Evolutionary conservation across 352 stramenopile genomes (phyloP).

Genomic region (Phytophthora foliorum): DNA sequence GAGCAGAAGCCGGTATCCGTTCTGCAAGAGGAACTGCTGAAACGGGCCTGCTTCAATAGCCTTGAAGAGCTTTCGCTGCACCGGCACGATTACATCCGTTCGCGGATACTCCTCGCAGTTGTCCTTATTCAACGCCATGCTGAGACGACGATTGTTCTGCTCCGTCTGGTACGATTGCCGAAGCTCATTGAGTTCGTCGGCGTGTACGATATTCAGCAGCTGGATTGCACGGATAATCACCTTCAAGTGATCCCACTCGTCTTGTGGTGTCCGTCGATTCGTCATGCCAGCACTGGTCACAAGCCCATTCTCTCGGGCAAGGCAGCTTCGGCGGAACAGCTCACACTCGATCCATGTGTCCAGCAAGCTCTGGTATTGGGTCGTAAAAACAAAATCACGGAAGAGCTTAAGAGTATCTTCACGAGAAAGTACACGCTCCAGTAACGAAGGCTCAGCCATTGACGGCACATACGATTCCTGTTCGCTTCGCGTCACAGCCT

Average conservation of each 20-base stretch:
- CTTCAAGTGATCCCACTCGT: slow-evolving; percentile 87
- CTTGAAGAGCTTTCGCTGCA: slow-evolving; percentile 86
- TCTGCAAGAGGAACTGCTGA: slow-evolving; percentile 78
- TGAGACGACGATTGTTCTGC: slow-evolving; percentile 74
- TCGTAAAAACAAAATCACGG: slow-evolving; percentile 79
- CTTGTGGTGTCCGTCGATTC: slow-evolving; percentile 55
- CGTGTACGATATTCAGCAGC: slow-evolving; percentile 63
- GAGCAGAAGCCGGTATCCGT: slow-evolving; percentile 76
- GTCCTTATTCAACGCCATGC: slow-evolving; percentile 70
- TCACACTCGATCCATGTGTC: slow-evolving; percentile 91
- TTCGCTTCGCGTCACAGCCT: slow-evolving; percentile 75
- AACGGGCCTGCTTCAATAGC: slow-evolving; percentile 82
- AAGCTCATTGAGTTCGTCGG: slow-evolving; percentile 64
- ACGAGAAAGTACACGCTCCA: slow-evolving; percentile 74
- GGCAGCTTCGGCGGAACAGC: slow-evolving; percentile 75
- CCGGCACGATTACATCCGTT: slow-evolving; percentile 74
- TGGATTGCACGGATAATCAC: slow-evolving; percentile 68
- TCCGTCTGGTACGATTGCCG: slow-evolving; percentile 75
- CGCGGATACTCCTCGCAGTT: slow-evolving; percentile 72
- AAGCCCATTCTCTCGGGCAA: slow-evolving; percentile 66
- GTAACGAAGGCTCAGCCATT: slow-evolving; percentile 62
- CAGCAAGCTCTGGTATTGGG: slow-evolving; percentile 67
- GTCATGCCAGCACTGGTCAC: slow-evolving; percentile 39
- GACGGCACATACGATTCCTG: slow-evolving; percentile 54
- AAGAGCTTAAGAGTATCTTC: slow-evolving; percentile 87